Percentiles rank a stretch among this genome's conserved stretches.
Conservation (phyloP, 495 filamentous ascomycete genomes). For the Talaromyces adpressus region DNA sequence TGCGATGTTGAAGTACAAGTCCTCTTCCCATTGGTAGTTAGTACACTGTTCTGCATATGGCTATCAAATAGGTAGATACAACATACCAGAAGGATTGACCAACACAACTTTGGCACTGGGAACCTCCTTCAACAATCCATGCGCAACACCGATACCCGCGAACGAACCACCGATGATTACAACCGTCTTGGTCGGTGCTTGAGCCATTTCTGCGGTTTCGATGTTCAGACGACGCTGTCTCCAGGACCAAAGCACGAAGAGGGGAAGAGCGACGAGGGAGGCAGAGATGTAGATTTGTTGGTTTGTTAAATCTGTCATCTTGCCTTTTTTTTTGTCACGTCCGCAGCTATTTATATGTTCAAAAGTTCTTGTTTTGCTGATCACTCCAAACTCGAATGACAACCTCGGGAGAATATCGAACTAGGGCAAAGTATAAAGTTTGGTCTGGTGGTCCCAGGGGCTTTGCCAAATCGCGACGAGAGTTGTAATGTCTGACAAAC, state of each 20-base stretch:
- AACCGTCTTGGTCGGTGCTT: conserved; percentile 30
- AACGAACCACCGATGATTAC: conserved; percentile 60
- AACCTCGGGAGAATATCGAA: neutral
- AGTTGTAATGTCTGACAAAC: neutral
- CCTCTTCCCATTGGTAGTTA: conserved; percentile 15
- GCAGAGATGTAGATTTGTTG: neutral
- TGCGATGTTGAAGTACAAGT: conserved; percentile 47
- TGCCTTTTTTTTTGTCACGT: neutral
- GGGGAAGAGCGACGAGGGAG: neutral
- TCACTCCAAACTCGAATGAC: neutral
- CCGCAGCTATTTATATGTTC: neutral
- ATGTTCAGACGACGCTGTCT: neutral
- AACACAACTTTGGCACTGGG: conserved; percentile 44
- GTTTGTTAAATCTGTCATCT: neutral
- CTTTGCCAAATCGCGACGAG: neutral
- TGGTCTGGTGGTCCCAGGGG: neutral
- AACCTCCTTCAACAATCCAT: conserved; percentile 49
- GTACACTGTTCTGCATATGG: no score
- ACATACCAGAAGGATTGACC: conserved; percentile 42
- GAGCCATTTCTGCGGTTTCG: conserved; percentile 10
- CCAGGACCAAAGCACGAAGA: conserved; percentile 1
- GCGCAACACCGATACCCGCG: conserved; percentile 51
- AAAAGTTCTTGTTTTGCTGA: neutral
- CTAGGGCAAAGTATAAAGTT: neutral
- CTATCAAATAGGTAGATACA: no score